phyloP scores from a whole-genome alignment of 169 alveolate species.

The Pseudocohnilembus persalinus region DNA sequence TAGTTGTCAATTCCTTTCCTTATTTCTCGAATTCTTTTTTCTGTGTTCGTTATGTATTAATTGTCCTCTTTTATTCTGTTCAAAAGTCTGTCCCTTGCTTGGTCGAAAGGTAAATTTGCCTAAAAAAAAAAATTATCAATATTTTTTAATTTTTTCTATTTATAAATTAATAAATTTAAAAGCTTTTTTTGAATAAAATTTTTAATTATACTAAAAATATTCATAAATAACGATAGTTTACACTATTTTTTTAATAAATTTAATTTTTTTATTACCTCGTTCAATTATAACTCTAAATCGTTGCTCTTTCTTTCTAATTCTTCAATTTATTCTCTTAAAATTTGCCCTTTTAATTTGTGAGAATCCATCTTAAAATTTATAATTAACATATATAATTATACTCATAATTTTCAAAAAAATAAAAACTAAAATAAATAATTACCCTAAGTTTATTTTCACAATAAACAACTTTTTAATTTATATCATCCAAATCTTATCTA shows the following conservation, averaged over 20 bases:
- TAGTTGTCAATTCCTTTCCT: conserved; percentile 72
- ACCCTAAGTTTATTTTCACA: conserved; percentile 67
- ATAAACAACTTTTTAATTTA: conserved; percentile 55
- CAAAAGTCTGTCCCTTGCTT: conserved; percentile 85
- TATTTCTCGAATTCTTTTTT: conserved; percentile 73
- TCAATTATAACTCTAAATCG: conserved; percentile 78
- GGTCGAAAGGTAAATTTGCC: conserved; percentile 82
- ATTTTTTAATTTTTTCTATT: too few species aligned
- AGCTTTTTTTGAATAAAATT: too few species aligned
- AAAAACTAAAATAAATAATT: too few species aligned
- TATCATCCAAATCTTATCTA: conserved; percentile 70
- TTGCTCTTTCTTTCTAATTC: conserved; percentile 68
- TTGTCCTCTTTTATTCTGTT: conserved; percentile 82
- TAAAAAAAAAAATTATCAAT: neutral
- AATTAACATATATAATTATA: too few species aligned
- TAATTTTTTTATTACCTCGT: conserved; percentile 15
- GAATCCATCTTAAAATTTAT: conserved; percentile 50
- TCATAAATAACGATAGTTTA: neutral
- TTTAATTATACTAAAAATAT: too few species aligned
- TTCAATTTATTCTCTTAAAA: conserved; percentile 66
- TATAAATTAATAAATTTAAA: too few species aligned
- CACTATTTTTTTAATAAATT: conserved; percentile 35
- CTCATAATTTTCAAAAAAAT: neutral
- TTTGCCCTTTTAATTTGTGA: conserved; percentile 75
- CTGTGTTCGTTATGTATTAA: conserved; percentile 69